Evolutionary conservation across 805 yeast species (phyloP).

Genomic region (Ogataea nakhonphanomensis): DNA sequence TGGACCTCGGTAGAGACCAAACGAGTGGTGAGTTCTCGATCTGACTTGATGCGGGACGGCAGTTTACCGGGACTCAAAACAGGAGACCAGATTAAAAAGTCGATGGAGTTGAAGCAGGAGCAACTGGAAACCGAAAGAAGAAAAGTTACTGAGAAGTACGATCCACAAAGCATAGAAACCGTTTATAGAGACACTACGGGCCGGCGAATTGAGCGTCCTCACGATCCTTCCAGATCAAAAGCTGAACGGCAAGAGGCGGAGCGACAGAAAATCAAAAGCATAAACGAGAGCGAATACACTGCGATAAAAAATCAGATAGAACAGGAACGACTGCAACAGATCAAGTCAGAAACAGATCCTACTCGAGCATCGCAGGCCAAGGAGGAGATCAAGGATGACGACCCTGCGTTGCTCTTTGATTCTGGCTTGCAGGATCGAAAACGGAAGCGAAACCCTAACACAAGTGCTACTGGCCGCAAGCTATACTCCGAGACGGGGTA

Average conservation of each 20-base stretch:
- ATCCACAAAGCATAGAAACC: constrained; percentile 31
- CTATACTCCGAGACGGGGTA: constrained; percentile 47
- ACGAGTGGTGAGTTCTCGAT: constrained; percentile 16
- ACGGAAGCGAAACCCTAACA: constrained; percentile 14
- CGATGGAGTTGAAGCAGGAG: constrained; percentile 24
- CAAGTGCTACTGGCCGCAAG: constrained; percentile 46
- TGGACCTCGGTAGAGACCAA: constrained; percentile 23
- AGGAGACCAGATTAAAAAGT: constrained; percentile 39
- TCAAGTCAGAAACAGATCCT: constrained; percentile 33
- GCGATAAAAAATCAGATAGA: constrained; percentile 35
- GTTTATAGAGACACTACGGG: constrained; percentile 65
- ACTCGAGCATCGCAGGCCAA: constrained; percentile 36
- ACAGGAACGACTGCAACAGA: constrained; percentile 30
- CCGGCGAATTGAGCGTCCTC: constrained; percentile 25
- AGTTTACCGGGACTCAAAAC: constrained; percentile 43
- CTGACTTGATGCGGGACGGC: constrained; percentile 21
- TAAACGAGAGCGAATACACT: constrained; percentile 40
- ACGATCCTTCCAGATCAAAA: constrained; percentile 6
- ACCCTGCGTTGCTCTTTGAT: constrained; percentile 56
- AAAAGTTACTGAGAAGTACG: constrained; percentile 16
- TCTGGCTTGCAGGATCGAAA: constrained; percentile 23
- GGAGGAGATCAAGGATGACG: constrained; percentile 45
- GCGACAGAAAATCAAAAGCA: constrained; percentile 24
- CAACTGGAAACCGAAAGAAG: constrained; percentile 29
- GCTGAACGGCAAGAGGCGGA: constrained; percentile 16